Conservation (phyloP, 805 yeast species). For the Metschnikowia santaceciliae region DNA sequence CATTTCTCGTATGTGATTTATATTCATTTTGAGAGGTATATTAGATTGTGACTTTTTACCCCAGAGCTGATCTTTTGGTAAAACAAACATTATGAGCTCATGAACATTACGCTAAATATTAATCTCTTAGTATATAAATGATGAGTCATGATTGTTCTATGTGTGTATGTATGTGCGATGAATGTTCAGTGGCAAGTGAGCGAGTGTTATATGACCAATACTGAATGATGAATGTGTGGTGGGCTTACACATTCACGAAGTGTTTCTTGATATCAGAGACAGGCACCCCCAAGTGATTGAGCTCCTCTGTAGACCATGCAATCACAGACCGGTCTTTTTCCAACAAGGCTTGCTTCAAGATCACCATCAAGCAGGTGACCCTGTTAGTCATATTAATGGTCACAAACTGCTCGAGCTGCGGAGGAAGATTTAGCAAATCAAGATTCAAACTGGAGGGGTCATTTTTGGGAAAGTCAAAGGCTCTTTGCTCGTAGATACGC, state of each 20-base stretch:
- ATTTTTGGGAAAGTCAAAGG: slow-evolving; percentile 8
- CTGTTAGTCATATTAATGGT: slow-evolving; percentile 13
- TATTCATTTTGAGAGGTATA: no score
- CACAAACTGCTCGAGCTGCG: slow-evolving; percentile 16
- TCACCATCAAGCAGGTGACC: slow-evolving; percentile 19
- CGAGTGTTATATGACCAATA: no score
- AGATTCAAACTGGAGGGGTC: slow-evolving; percentile 15
- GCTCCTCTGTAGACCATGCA: slow-evolving; percentile 30
- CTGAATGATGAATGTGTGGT: no score
- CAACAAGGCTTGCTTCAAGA: slow-evolving; percentile 22
- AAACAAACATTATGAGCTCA: no score
- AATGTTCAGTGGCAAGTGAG: no score
- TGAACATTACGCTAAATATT: no score
- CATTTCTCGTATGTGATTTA: no score
- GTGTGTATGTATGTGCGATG: no score
- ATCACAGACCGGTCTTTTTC: slow-evolving; percentile 22
- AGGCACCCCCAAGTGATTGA: slow-evolving; percentile 25
- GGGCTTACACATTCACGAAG: not conserved
- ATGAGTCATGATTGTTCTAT: no score
- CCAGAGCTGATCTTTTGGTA: no score
- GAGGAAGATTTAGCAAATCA: slow-evolving; percentile 20
- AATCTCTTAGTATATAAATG: no score
- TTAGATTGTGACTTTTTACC: no score
- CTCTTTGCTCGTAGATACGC: slow-evolving; percentile 14
- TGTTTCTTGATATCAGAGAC: slow-evolving; percentile 7